Evolutionary conservation across 768 basidiomycete genomes (phyloP).

Genomic region (Kwoniella mangroviensis): DNA sequence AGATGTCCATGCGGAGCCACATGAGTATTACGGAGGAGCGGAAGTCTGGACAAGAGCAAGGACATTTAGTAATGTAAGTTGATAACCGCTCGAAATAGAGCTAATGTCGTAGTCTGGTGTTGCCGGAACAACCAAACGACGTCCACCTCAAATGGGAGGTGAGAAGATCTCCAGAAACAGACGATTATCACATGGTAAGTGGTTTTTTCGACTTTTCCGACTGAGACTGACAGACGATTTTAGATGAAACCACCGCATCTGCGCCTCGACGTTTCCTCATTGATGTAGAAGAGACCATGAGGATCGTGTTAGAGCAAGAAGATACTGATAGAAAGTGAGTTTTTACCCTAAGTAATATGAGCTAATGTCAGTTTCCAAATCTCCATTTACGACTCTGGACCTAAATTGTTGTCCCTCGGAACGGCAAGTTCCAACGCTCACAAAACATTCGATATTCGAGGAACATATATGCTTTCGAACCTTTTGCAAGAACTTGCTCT

Average conservation of each 20-base stretch:
- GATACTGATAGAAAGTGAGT: conserved; percentile 86
- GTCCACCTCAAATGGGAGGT: conserved; percentile 73
- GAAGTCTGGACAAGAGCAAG: conserved; percentile 80
- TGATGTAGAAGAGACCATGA: conserved; percentile 97
- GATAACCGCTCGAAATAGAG: not conserved
- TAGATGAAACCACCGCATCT: conserved; percentile 75
- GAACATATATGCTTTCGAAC: conserved; percentile 99
- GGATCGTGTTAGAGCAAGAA: conserved; percentile 93
- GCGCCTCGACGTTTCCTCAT: conserved; percentile 89
- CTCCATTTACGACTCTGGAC: conserved; percentile 92
- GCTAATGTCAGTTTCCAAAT: conserved; percentile 62
- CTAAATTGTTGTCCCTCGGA: conserved; percentile 92
- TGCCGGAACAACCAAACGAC: conserved; percentile 74
- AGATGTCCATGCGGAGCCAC: conserved; percentile 69
- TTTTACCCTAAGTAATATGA: not conserved
- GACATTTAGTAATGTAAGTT: conserved; percentile 82
- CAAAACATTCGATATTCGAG: conserved; percentile 95
- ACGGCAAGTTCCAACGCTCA: conserved; percentile 97
- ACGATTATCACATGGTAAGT: conserved; percentile 77
- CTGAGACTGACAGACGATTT: not conserved
- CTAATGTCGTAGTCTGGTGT: conserved; percentile 65
- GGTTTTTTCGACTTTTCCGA: too few species aligned
- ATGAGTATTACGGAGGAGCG: conserved; percentile 79
- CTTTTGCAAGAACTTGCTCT: conserved; percentile 97
- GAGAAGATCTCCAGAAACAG: conserved; percentile 75